Conservation (phyloP, 75 land plant genomes). For the Selaginella tamariscina region DNA sequence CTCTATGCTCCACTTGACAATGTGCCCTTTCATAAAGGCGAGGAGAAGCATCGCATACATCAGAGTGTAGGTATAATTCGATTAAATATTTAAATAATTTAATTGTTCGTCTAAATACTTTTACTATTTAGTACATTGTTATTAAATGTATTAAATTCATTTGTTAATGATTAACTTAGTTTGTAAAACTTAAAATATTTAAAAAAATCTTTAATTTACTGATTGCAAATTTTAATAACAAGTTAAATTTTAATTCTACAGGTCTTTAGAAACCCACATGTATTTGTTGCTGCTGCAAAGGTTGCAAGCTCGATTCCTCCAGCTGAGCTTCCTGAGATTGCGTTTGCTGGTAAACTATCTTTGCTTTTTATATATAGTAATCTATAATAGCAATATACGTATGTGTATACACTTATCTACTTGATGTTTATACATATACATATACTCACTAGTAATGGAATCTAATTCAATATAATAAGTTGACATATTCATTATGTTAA, state of each 20-base stretch:
- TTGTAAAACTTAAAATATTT: no score
- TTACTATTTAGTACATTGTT: no score
- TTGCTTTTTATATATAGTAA: not conserved
- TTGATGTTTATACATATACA: not conserved
- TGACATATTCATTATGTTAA: not conserved
- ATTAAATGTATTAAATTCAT: no score
- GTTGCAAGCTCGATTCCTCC: constrained; percentile 73
- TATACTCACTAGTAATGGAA: not conserved
- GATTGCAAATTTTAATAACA: no score
- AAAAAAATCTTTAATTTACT: no score
- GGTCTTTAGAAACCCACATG: constrained; percentile 67
- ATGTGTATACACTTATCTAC: not conserved
- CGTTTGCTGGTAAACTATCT: constrained; percentile 78
- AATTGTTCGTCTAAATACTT: no score
- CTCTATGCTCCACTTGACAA: constrained; percentile 82
- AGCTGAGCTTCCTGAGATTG: constrained; percentile 78
- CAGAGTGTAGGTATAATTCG: constrained; percentile 62
- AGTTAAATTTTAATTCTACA: no score
- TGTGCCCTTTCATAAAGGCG: constrained; percentile 54
- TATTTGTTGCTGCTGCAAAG: constrained; percentile 95
- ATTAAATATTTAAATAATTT: no score
- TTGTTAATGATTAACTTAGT: no score
- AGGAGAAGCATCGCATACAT: constrained; percentile 59
- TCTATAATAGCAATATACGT: not conserved
- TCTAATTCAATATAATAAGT: not conserved